Percentiles rank a stretch among this genome's conserved stretches.
Evolutionary conservation across 805 yeast species (phyloP).

Genomic region (Kregervanrija fluxuum): DNA sequence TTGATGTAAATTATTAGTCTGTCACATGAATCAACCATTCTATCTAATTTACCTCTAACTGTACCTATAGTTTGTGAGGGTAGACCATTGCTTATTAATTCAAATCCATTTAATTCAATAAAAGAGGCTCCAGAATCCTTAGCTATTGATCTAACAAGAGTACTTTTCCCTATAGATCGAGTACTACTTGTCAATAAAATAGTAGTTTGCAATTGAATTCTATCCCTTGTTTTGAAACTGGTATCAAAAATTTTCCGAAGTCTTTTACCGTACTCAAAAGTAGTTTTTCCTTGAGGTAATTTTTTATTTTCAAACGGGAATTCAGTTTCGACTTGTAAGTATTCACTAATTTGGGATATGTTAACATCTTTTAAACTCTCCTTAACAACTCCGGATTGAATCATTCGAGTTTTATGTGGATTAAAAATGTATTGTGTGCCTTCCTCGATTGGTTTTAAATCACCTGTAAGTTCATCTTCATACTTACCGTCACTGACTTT

Average conservation of each 20-base stretch:
- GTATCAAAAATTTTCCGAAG: conserved; percentile 51
- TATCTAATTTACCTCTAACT: conserved; percentile 69
- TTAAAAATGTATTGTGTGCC: conserved; percentile 50
- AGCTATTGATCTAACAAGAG: conserved; percentile 49
- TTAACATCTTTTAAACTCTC: conserved; percentile 24
- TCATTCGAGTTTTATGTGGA: conserved; percentile 59
- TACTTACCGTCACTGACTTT: conserved; percentile 49
- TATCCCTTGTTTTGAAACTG: conserved; percentile 28
- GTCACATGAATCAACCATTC: conserved; percentile 38
- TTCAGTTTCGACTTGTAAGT: conserved; percentile 4
- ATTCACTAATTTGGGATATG: conserved; percentile 4
- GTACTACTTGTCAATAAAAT: conserved; percentile 61
- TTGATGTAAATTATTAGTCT: conserved; percentile 50
- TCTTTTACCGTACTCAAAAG: conserved; percentile 43
- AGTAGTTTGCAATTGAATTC: conserved; percentile 46
- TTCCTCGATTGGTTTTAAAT: conserved; percentile 16
- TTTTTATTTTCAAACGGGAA: conserved; percentile 8
- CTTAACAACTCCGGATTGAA: conserved; percentile 55
- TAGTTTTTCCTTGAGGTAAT: conserved; percentile 13
- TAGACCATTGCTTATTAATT: conserved; percentile 51
- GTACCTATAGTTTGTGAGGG: conserved; percentile 66
- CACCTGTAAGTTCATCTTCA: conserved; percentile 12
- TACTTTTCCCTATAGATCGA: conserved; percentile 74
- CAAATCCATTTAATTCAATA: conserved; percentile 63
- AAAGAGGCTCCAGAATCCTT: conserved; percentile 57